Conservation (phyloP, 1,139 yeast genomes). For the Zygoascus meyerae region DNA sequence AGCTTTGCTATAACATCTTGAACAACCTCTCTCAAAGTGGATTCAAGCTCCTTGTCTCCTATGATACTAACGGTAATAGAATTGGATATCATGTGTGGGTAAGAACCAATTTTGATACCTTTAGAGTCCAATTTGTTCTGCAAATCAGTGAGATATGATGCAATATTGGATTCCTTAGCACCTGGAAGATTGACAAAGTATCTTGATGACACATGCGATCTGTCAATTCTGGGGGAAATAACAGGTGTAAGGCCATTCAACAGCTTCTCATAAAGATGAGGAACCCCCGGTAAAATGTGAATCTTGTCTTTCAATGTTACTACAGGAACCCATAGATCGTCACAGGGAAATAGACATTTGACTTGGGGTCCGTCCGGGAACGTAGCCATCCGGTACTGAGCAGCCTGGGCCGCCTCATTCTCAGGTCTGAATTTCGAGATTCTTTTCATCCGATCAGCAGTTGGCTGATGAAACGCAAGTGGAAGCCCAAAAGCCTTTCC, state of each 20-base stretch:
- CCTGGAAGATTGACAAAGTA: slow-evolving; percentile 56
- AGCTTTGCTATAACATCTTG: slow-evolving; percentile 42
- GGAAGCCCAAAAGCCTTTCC: slow-evolving; percentile 57
- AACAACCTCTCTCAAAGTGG: slow-evolving; percentile 43
- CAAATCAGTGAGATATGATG: slow-evolving; percentile 51
- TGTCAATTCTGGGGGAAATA: slow-evolving; percentile 31
- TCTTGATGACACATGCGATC: slow-evolving; percentile 38
- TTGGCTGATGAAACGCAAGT: slow-evolving; percentile 48
- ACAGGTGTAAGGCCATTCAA: slow-evolving; percentile 39
- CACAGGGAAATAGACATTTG: slow-evolving; percentile 47
- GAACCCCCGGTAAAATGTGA: slow-evolving; percentile 77
- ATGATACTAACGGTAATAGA: slow-evolving; percentile 67
- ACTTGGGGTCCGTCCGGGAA: slow-evolving; percentile 53
- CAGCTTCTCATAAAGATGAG: slow-evolving; percentile 58
- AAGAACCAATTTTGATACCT: slow-evolving; percentile 67
- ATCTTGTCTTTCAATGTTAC: slow-evolving; percentile 59
- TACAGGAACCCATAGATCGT: slow-evolving; percentile 75
- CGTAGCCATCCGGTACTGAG: slow-evolving; percentile 74
- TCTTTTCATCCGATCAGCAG: slow-evolving; percentile 54
- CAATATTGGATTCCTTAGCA: slow-evolving; percentile 59
- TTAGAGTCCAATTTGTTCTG: slow-evolving; percentile 45
- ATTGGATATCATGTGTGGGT: slow-evolving; percentile 66
- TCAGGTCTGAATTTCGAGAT: slow-evolving; percentile 39
- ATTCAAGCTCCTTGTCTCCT: slow-evolving; percentile 44
- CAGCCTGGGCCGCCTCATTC: slow-evolving; percentile 43